These are phyloP conservation scores for Hyparrhenia diplandra DNA, from an alignment of 176 grass and related monocot genomes.

Conservation along the genomic window DNA sequence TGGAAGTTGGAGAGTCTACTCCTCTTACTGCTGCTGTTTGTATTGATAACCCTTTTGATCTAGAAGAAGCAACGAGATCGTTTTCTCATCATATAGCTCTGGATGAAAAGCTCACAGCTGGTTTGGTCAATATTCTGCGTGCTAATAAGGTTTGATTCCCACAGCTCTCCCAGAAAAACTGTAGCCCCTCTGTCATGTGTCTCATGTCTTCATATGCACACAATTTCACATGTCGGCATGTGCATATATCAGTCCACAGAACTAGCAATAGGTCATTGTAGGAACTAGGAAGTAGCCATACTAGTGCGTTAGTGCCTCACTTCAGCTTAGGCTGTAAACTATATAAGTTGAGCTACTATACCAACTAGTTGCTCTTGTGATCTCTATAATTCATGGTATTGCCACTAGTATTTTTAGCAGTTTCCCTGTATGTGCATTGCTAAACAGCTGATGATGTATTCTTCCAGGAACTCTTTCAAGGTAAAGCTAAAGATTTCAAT, in stretches of 20 bases:
- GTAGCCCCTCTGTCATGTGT: background rate
- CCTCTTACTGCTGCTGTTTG: conserved; percentile 86
- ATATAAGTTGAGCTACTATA: background rate
- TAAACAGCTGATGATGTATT: conserved; percentile 16
- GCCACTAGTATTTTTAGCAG: background rate
- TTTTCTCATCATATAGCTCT: conserved; percentile 63
- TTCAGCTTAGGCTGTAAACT: background rate
- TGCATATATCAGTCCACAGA: background rate
- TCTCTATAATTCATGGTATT: background rate
- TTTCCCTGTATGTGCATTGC: conserved; percentile 10
- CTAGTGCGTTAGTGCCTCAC: background rate
- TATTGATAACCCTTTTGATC: conserved; percentile 87
- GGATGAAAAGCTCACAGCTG: conserved; percentile 67
- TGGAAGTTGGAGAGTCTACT: conserved; percentile 86
- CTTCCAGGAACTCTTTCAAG: conserved; percentile 95
- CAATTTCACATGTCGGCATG: too few species aligned
- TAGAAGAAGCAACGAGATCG: conserved; percentile 73
- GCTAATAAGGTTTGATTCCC: conserved; percentile 72
- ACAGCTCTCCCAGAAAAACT: background rate
- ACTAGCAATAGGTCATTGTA: too few species aligned
- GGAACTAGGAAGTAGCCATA: too few species aligned
- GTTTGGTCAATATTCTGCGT: conserved; percentile 79
- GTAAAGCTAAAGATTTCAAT: conserved; percentile 86
- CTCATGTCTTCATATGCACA: too few species aligned
- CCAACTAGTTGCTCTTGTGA: background rate